A percentile compares a stretch with the other conserved stretches of the same genome.
Evolutionary conservation across 495 filamentous ascomycete genomes (phyloP).

Genomic region (Amorphotheca resinae): DNA sequence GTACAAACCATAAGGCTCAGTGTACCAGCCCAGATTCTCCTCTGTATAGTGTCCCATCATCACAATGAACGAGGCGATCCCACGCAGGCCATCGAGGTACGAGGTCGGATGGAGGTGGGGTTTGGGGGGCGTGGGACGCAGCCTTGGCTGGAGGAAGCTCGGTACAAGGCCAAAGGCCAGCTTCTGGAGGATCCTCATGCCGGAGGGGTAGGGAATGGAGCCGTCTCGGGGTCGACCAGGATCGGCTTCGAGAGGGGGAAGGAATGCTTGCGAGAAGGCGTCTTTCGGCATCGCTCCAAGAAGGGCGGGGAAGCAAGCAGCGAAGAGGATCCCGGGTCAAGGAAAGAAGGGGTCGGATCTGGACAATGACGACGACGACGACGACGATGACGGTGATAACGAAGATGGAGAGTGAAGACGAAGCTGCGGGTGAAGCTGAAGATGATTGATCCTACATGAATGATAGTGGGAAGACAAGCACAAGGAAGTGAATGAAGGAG

Average conservation of each 20-base stretch:
- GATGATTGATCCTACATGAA: too few relatives aligned
- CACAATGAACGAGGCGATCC: conserved; percentile 41
- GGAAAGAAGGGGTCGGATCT: too few relatives aligned
- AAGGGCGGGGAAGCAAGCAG: too few relatives aligned
- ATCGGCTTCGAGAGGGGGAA: conserved; percentile 11
- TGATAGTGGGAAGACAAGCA: too few relatives aligned
- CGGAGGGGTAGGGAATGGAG: conserved; percentile 6
- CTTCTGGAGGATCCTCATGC: conserved; percentile 7
- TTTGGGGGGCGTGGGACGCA: conserved; percentile 10
- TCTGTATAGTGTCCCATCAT: conserved; percentile 38
- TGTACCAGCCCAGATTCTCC: conserved; percentile 27
- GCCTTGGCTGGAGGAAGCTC: conserved; percentile 11
- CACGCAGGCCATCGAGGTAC: conserved; percentile 42
- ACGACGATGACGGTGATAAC: too few relatives aligned
- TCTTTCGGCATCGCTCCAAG: too few relatives aligned
- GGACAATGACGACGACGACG: too few relatives aligned
- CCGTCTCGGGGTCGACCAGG: conserved; percentile 1
- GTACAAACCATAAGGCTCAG: conserved; percentile 32
- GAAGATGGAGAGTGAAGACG: too few relatives aligned
- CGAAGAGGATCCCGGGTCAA: too few relatives aligned
- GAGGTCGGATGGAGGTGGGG: conserved; percentile 31
- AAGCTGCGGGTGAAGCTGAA: too few relatives aligned
- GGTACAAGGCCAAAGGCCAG: conserved; percentile 14
- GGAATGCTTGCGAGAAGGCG: too few relatives aligned
- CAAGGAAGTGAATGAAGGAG: too few relatives aligned